Percentiles rank a stretch among this genome's conserved stretches.
These are phyloP conservation scores for Henningerozyma blattae DNA, from an alignment of 805 yeast species.

Conservation along the genomic window DNA sequence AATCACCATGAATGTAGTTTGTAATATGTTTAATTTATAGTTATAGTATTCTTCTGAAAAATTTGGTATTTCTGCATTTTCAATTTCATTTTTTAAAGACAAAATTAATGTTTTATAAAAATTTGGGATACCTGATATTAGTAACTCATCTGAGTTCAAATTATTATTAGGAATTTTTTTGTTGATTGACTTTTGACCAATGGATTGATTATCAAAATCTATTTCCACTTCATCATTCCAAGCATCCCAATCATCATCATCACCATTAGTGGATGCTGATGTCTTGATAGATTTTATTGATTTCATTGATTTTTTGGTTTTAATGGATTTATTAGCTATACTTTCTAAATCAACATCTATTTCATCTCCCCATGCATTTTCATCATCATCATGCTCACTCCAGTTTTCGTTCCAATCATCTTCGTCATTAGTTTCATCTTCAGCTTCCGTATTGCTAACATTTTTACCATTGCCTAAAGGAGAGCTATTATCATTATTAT, in stretches of 20 bases:
- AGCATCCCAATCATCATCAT: constrained; percentile 15
- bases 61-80: constrained; percentile 6
- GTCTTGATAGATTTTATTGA: too few relatives aligned
- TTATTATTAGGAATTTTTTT: not conserved
- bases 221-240: constrained; percentile 14
- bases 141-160: not conserved
- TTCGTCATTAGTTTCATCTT: not conserved
- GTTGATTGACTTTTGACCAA: not conserved
- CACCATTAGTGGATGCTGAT: constrained; percentile 4
- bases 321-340: constrained; percentile 1
- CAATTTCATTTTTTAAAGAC: constrained; percentile 8
- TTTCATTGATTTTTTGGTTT: constrained; percentile 1
- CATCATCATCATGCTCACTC: constrained; percentile 2
- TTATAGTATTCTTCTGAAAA: constrained; percentile 8
- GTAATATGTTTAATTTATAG: constrained; percentile 19
- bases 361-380: constrained; percentile 7
- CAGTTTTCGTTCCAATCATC: constrained; percentile 14
- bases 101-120: constrained; percentile 5
- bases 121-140: constrained; percentile 12
- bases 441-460: not conserved
- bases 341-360: constrained; percentile 11
- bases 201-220: not conserved
- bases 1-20: constrained; percentile 18
- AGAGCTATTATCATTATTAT: not conserved
- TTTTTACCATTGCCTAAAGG: not conserved